phyloP scores from a whole-genome alignment of 2,329 filamentous ascomycete genomes.

The Monilinia fructicola region DNA sequence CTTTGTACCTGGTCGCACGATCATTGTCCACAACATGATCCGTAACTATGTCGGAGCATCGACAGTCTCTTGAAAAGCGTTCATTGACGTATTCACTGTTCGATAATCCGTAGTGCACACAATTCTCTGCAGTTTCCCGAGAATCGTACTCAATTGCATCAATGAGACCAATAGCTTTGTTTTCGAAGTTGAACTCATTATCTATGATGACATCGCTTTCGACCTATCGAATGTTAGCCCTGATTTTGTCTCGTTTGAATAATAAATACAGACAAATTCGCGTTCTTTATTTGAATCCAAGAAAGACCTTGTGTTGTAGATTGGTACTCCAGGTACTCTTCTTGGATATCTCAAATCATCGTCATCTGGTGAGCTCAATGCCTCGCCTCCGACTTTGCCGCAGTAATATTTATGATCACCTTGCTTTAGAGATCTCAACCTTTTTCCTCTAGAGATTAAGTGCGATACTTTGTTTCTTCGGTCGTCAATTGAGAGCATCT shows the following conservation, averaged over 20 bases:
- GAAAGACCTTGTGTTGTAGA: neutral
- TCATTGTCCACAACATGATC: conserved; percentile 14
- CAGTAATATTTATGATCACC: conserved; percentile 9
- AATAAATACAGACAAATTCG: neutral
- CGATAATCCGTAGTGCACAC: neutral
- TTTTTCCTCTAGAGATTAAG: conserved; percentile 14
- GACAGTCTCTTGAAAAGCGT: neutral
- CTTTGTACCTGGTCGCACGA: conserved; percentile 1
- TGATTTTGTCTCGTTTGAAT: neutral
- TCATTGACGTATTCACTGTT: neutral
- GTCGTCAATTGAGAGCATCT: neutral
- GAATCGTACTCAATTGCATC: neutral
- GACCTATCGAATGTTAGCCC: neutral
- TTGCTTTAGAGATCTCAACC: neutral
- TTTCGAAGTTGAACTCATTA: neutral
- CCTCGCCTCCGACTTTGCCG: neutral
- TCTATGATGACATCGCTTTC: conserved; percentile 17
- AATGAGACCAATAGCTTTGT: conserved; percentile 14
- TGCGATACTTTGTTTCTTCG: neutral
- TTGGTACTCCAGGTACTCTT: neutral
- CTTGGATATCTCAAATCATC: neutral
- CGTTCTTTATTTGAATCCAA: neutral
- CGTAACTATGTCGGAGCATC: neutral
- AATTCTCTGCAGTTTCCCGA: neutral
- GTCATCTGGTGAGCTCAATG: neutral